Conservation (phyloP, 805 yeast species). For the Nakazawaea ernobii region DNA sequence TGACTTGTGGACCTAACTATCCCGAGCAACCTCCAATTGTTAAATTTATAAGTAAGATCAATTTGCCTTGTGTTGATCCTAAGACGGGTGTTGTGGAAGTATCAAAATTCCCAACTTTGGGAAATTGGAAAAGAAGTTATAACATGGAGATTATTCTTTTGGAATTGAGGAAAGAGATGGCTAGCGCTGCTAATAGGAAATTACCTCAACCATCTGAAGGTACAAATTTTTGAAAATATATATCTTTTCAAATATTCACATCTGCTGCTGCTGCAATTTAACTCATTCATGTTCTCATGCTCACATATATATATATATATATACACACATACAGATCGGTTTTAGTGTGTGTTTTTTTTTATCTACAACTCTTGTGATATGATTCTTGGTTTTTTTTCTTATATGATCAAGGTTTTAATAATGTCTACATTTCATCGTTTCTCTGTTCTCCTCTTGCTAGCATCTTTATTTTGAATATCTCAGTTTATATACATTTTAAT, state of each 20-base stretch:
- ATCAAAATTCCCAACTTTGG: slow-evolving; percentile 57
- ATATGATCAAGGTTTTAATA: too few relatives aligned
- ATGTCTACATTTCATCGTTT: too few relatives aligned
- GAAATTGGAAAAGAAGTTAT: slow-evolving; percentile 83
- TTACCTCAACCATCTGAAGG: slow-evolving; percentile 92
- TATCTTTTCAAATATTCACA: neutral
- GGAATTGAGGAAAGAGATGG: slow-evolving; percentile 90
- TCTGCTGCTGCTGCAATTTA: neutral
- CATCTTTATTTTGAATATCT: too few relatives aligned
- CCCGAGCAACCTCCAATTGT: slow-evolving; percentile 90
- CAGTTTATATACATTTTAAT: too few relatives aligned
- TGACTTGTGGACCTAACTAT: slow-evolving; percentile 77
- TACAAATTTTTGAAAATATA: slow-evolving; percentile 30
- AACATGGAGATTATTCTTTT: slow-evolving; percentile 90
- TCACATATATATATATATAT: too few relatives aligned
- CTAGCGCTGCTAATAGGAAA: slow-evolving; percentile 72
- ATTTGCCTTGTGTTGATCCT: slow-evolving; percentile 84
- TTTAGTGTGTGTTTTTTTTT: too few relatives aligned
- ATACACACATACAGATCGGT: too few relatives aligned
- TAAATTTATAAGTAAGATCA: slow-evolving; percentile 74
- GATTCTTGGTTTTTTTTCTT: too few relatives aligned
- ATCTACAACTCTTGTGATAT: too few relatives aligned
- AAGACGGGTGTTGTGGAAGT: slow-evolving; percentile 50
- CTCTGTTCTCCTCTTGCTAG: too few relatives aligned
- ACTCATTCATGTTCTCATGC: too few relatives aligned